These are phyloP conservation scores for Penicillium psychrosexuale DNA, from an alignment of 2,329 filamentous ascomycete species.

Conservation along the genomic window DNA sequence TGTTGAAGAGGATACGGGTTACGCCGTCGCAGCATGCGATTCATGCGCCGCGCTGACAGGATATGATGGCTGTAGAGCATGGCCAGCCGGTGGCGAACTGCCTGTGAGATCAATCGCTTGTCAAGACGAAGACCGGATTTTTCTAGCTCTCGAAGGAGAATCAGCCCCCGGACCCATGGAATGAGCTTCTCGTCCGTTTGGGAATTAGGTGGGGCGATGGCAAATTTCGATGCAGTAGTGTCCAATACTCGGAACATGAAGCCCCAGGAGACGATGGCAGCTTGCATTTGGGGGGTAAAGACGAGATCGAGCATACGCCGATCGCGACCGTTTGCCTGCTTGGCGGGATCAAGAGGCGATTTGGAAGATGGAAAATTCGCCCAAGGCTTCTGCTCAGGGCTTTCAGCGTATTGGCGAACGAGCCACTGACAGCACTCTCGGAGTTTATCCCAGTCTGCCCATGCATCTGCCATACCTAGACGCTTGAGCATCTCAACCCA, in stretches of 20 bases:
- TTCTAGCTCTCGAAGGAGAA: slow-evolving; percentile 40
- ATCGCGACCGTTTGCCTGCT: slow-evolving; percentile 10
- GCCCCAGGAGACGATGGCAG: slow-evolving; percentile 50
- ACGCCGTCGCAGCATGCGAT: slow-evolving; percentile 35
- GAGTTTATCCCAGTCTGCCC: slow-evolving; percentile 49
- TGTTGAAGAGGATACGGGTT: slow-evolving; percentile 35
- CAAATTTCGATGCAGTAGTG: slow-evolving; percentile 16
- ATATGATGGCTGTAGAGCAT: slow-evolving; percentile 36
- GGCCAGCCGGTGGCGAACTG: slow-evolving; percentile 37
- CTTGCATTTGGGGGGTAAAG: slow-evolving; percentile 45
- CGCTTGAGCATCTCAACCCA: slow-evolving; percentile 61
- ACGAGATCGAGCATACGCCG: slow-evolving; percentile 37
- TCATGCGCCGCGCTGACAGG: slow-evolving; percentile 32
- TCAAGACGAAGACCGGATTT: slow-evolving; percentile 36
- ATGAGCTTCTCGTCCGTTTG: slow-evolving; percentile 26
- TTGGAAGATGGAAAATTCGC: slow-evolving; percentile 7
- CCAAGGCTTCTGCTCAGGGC: slow-evolving; percentile 8
- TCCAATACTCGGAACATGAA: slow-evolving; percentile 38
- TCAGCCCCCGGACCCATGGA: slow-evolving; percentile 40
- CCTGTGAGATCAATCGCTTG: slow-evolving; percentile 27
- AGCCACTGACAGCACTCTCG: slow-evolving; percentile 54
- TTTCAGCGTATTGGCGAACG: slow-evolving; percentile 38
- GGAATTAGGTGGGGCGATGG: slow-evolving; percentile 17
- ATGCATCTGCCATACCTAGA: slow-evolving; percentile 54
- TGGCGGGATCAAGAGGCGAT: background rate